Conservation (phyloP, 148 eudicot genomes). For the Rhododendron williamsianum region DNA sequence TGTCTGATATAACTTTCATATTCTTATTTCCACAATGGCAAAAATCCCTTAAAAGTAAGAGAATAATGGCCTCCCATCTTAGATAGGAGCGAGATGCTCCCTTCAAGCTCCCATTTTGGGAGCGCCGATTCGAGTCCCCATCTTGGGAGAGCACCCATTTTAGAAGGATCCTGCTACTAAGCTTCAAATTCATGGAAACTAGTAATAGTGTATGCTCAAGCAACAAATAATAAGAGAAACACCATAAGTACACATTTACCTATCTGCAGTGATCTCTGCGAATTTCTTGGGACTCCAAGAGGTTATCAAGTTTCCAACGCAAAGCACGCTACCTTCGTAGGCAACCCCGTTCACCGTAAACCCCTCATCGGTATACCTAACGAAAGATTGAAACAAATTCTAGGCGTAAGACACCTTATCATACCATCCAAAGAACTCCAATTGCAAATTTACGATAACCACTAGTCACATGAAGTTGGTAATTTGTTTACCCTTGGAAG, state of each 20-base stretch:
- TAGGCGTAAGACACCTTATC: background rate
- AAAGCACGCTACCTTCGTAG: conserved; percentile 84
- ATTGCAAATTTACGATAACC: background rate
- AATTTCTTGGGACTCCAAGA: conserved; percentile 74
- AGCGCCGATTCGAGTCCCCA: no score
- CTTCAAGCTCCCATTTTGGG: no score
- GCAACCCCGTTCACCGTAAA: conserved; percentile 69
- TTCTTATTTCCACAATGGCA: background rate
- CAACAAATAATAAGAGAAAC: background rate
- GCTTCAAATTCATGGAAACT: background rate
- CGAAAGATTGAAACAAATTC: background rate
- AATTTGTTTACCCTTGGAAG: conserved; percentile 56
- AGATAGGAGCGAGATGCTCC: no score
- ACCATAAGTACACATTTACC: conserved; percentile 22
- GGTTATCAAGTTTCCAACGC: conserved; percentile 81
- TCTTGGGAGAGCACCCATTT: background rate
- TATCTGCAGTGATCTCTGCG: conserved; percentile 67
- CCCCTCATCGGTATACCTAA: conserved; percentile 71
- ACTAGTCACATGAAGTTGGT: background rate
- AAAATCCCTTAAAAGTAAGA: background rate
- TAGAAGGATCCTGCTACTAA: background rate
- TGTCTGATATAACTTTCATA: background rate
- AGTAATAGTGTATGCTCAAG: background rate
- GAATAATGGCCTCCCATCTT: background rate
- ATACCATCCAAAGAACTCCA: background rate